Evolutionary conservation across 768 basidiomycete genomes (phyloP).

Genomic region (Pisolithus sp.): DNA sequence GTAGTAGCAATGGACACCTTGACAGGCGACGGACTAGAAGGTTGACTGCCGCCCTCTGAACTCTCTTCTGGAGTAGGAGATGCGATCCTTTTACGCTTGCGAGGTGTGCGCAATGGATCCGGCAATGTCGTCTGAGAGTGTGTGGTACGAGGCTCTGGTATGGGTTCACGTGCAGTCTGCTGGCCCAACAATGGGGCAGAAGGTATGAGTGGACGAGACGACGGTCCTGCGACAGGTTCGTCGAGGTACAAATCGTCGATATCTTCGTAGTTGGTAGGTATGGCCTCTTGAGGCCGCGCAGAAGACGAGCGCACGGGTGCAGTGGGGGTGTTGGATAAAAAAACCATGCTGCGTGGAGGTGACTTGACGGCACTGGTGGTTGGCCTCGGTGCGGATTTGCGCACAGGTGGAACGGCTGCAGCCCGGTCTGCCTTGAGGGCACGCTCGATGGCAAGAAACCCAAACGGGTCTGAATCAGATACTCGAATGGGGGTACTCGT

Average conservation of each 20-base stretch:
- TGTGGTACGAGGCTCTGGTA: conserved; percentile 1
- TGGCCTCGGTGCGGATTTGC: conserved; percentile 5
- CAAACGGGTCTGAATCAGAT: conserved; percentile 47
- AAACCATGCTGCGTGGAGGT: conserved; percentile 15
- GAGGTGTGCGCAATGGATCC: conserved; percentile 27
- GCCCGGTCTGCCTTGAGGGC: conserved; percentile 40
- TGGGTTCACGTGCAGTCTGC: conserved; percentile 12
- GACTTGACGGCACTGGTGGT: conserved; percentile 10
- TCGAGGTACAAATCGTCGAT: conserved; percentile 32
- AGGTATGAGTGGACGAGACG: conserved; percentile 11
- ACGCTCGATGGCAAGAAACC: conserved; percentile 49
- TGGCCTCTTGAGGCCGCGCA: conserved; percentile 30
- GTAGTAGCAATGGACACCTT: conserved; percentile 15
- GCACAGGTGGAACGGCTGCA: conserved; percentile 4
- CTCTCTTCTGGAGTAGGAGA: conserved; percentile 2
- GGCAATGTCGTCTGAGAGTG: conserved; percentile 11
- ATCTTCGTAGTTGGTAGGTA: conserved; percentile 27
- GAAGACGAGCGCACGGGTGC: conserved; percentile 18
- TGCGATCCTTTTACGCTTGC: conserved; percentile 19
- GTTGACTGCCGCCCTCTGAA: conserved; percentile 4
- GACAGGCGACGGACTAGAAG: conserved; percentile 28
- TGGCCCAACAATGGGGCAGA: conserved; percentile 20
- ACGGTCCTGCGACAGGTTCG: conserved; percentile 23
- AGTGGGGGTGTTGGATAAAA: conserved; percentile 12
- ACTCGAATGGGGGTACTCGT: conserved; percentile 15